phyloP scores from a whole-genome alignment of 176 grass and related monocot genomes.

The Bromus sterilis region DNA sequence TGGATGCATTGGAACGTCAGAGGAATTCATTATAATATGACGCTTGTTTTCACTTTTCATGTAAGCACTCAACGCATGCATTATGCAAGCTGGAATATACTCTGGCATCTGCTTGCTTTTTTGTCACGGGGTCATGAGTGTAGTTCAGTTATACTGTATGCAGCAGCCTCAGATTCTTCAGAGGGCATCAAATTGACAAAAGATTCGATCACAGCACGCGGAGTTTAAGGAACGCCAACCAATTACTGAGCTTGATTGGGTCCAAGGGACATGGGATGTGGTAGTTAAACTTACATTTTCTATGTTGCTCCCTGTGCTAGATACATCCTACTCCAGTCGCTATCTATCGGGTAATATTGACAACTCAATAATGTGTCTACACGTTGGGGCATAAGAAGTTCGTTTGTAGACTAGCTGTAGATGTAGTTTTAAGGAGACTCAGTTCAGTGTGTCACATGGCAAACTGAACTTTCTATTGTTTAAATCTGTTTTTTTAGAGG shows the following conservation, averaged over 20 bases:
- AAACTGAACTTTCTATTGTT: background rate
- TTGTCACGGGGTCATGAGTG: background rate
- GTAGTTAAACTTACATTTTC: background rate
- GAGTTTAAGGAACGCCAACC: background rate
- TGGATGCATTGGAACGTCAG: background rate
- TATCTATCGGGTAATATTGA: background rate
- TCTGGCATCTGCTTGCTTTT: background rate
- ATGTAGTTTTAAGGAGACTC: background rate
- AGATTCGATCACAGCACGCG: background rate
- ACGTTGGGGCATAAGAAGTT: background rate
- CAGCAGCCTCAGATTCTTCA: background rate
- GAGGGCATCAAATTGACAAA: background rate
- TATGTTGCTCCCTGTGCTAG: background rate
- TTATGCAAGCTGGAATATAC: background rate
- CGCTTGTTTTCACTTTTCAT: background rate
- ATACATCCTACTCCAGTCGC: background rate
- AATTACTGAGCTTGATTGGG: background rate
- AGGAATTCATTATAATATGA: background rate
- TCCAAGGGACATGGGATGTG: background rate
- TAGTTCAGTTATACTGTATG: background rate
- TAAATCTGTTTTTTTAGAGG: background rate
- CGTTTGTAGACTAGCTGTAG: background rate
- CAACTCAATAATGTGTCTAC: background rate
- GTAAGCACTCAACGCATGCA: background rate
- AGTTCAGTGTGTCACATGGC: background rate